Base-by-base conservation (phyloP, 1,284 basidiomycete species). In the Ganoderma leucocontextum region DNA sequence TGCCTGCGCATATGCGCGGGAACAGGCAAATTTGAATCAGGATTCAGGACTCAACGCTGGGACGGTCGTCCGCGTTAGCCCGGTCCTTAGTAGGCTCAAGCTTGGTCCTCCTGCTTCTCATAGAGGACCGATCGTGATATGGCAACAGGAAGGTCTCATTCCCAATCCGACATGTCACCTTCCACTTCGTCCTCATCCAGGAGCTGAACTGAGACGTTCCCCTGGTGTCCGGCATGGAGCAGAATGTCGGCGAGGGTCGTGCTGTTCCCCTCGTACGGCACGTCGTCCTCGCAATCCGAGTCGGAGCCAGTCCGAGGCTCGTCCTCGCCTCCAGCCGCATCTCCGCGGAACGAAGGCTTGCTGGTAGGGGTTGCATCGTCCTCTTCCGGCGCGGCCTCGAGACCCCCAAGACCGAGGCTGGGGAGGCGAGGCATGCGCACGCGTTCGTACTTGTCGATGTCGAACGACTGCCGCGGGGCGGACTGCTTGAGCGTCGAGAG, bases 201-300 rank as follows among this genome's bases (percentile, higher is more conserved):
- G 4, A 76, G 29, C 49, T 75, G 69, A 33, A 65, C 59, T 22
- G 72, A 70, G 2, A 62, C 60, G 13, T 66, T 63, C 35, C 72
- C 72, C 58, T 63, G 69, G 6, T 68, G 67, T 13, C 70, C 70
- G 10, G 75, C 75, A 42, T 74, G 72, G 61, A 78, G 60, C 39
- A 78, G 44, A n/a, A 76, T 76, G 25, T 76, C 75, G 19, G 71
- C 70, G 4, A 78, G 63, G 2, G 76, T 76, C 63, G 74, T 69
- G 49, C 76, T 77, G 62, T 72, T 73, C 8, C 74, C 75, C 61
- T 75, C 76, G 61, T 75, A 73, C n/a, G 63, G 44, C 8, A 63
- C 67, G 15, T 74, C 73, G 15, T 71, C 69, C 9, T 52, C 70
- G 38, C 38, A 15, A 1, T 35, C 52, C n/a, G n/a, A 8, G 22